phyloP scores from a whole-genome alignment of 805 yeast species.

The Pichia occidentalis region DNA sequence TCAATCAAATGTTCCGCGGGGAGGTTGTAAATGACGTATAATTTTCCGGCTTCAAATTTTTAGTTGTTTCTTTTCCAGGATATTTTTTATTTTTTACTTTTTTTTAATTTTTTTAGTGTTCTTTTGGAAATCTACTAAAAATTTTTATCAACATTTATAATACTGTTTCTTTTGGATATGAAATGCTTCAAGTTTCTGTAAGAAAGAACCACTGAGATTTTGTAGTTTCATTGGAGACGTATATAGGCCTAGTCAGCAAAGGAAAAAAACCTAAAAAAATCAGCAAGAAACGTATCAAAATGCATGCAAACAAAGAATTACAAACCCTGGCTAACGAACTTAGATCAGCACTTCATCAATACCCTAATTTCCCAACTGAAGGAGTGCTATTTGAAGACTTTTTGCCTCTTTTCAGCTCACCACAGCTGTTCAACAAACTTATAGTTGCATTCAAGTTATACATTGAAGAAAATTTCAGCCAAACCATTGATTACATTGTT shows the following conservation, averaged over 20 bases:
- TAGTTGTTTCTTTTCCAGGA: neutral
- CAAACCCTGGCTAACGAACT: conserved; percentile 37
- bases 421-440: conserved; percentile 72
- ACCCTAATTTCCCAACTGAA: conserved; percentile 89
- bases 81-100: too few relatives aligned
- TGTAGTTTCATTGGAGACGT: too few relatives aligned
- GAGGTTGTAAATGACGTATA: too few relatives aligned
- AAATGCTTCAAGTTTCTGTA: too few relatives aligned
- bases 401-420: conserved; percentile 84
- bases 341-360: conserved; percentile 57
- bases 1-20: too few relatives aligned
- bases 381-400: conserved; percentile 96
- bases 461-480: conserved; percentile 47
- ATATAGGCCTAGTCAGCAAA: neutral
- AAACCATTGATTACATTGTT: conserved; percentile 72
- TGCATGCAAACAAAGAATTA: conserved; percentile 22
- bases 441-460: conserved; percentile 76
- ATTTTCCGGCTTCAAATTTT: neutral
- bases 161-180: too few relatives aligned
- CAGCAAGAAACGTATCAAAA: neutral
- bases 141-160: too few relatives aligned
- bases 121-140: too few relatives aligned
- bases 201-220: too few relatives aligned
- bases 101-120: too few relatives aligned
- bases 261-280: neutral